Percentiles rank a stretch among this genome's conserved stretches.
Evolutionary conservation across 106 monocot genomes (phyloP).

Genomic region (Allium fistulosum): DNA sequence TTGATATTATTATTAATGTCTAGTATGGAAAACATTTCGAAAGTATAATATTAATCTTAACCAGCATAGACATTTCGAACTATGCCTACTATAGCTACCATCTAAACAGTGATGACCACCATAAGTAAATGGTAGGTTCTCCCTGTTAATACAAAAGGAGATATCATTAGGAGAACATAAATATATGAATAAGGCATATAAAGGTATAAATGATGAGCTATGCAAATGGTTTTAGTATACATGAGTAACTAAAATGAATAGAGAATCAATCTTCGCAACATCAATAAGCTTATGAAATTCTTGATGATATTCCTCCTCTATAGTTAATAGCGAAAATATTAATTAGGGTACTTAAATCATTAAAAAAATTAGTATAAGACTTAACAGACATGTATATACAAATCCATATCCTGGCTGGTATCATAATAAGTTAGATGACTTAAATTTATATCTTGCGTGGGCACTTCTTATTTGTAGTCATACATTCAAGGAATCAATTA

Average conservation of each 20-base stretch:
- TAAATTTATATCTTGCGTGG: no score
- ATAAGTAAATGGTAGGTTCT: no score
- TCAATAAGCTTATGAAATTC: constrained; percentile 75
- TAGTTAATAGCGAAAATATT: constrained; percentile 8
- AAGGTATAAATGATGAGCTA: neutral
- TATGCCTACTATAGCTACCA: no score
- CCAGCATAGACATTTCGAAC: no score
- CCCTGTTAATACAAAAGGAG: constrained; percentile 40
- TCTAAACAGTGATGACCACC: no score
- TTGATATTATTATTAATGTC: no score
- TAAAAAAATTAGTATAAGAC: neutral
- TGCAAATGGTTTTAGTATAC: constrained; percentile 17
- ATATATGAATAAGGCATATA: neutral
- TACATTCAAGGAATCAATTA: no score
- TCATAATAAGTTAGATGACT: no score
- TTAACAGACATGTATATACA: constrained; percentile 56
- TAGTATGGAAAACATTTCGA: no score
- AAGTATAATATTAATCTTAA: no score
- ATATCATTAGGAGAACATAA: neutral
- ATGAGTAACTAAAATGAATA: constrained; percentile 81
- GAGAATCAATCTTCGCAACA: constrained; percentile 54
- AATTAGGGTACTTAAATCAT: no score
- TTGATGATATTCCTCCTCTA: constrained; percentile 82
- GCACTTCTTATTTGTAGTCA: no score
- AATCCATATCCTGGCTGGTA: constrained; percentile 93